Conservation (phyloP, 768 basidiomycete species). For the Suillus paluster region DNA sequence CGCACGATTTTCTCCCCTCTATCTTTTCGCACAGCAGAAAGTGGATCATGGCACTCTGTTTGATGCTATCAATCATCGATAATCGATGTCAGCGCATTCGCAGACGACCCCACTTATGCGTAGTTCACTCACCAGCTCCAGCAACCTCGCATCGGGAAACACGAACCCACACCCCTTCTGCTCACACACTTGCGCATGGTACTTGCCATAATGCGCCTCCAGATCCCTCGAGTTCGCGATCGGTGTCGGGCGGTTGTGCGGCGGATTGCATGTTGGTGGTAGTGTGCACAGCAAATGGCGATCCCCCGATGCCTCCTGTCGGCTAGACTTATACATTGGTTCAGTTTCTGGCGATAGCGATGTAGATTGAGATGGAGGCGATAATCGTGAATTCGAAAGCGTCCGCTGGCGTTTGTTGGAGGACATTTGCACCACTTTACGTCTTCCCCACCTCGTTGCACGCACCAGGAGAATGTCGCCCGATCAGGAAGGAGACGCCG, state of each 20-base stretch:
- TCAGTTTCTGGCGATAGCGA: conserved; percentile 30
- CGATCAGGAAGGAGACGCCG: conserved; percentile 13
- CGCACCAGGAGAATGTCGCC: conserved; percentile 4
- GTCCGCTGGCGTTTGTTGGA: conserved; percentile 37
- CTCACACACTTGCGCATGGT: conserved; percentile 85
- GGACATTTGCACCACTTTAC: conserved; percentile 24
- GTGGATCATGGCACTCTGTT: conserved; percentile 87
- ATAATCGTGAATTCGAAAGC: conserved; percentile 26
- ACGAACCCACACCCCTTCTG: conserved; percentile 71
- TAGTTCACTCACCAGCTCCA: conserved; percentile 70
- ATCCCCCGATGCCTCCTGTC: conserved; percentile 26
- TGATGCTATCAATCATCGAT: conserved; percentile 56
- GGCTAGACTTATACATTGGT: conserved; percentile 39
- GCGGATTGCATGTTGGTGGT: conserved; percentile 80
- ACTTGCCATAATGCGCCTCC: conserved; percentile 82
- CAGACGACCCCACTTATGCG: background rate
- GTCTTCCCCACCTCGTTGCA: conserved; percentile 13
- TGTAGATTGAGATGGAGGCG: conserved; percentile 36
- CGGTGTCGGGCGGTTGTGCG: conserved; percentile 58
- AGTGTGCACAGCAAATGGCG: conserved; percentile 68
- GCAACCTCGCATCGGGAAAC: conserved; percentile 80
- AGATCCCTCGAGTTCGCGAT: conserved; percentile 70
- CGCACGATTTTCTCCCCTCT: conserved; percentile 84
- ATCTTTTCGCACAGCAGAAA: conserved; percentile 76
- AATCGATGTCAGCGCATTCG: background rate